These are phyloP conservation scores for Rhinocladiella mackenziei DNA, from an alignment of 2,329 filamentous ascomycete species.

Conservation along the genomic window DNA sequence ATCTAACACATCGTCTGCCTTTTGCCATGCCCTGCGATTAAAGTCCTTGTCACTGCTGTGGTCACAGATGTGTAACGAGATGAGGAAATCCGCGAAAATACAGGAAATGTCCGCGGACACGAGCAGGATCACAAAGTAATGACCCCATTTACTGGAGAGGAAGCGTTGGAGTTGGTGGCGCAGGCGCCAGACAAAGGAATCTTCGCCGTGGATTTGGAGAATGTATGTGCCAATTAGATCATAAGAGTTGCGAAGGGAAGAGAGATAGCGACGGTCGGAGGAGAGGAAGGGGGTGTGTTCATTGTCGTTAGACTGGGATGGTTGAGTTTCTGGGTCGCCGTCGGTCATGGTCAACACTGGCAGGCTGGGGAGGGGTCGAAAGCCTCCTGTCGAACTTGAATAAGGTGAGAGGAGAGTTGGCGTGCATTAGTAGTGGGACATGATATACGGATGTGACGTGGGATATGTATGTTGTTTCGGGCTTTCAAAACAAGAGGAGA, in stretches of 20 bases:
- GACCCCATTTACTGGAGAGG: conserved; percentile 46
- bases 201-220: conserved; percentile 30
- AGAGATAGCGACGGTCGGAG: conserved; percentile 13
- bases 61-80: conserved; percentile 50
- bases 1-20: conserved; percentile 45
- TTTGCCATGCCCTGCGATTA: conserved; percentile 32
- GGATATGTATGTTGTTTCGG: too few relatives aligned
- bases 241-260: conserved; percentile 4
- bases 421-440: too few relatives aligned
- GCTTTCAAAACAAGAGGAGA: too few relatives aligned
- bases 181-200: conserved; percentile 27
- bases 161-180: conserved; percentile 33
- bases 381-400: too few relatives aligned
- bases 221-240: conserved; percentile 20
- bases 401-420: too few relatives aligned
- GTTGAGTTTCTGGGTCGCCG: conserved; percentile 11
- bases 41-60: conserved; percentile 27
- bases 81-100: conserved; percentile 52
- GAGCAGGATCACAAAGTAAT: conserved; percentile 48
- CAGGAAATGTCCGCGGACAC: conserved; percentile 50
- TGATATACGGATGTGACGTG: too few relatives aligned
- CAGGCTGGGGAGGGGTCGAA: too few relatives aligned
- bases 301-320: neutral
- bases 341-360: too few relatives aligned
- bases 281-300: conserved; percentile 13